phyloP scores from a whole-genome alignment of 2,329 filamentous ascomycete genomes.

The Westerdykella aurantiaca region DNA sequence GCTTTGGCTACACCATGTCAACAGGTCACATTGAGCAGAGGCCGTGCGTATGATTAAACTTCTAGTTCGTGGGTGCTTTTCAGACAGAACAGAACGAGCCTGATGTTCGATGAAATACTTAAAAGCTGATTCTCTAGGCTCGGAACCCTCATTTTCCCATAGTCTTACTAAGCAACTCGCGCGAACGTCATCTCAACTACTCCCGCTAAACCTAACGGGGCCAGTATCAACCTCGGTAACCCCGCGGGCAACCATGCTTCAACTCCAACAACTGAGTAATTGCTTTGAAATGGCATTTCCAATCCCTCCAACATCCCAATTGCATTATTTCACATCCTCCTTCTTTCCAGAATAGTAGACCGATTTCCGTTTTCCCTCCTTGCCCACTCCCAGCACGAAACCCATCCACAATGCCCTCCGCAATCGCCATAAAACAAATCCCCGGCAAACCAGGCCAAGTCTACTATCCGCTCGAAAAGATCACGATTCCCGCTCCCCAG shows the following conservation, averaged over 20 bases:
- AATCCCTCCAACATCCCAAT: neutral
- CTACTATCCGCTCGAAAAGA: slow-evolving; percentile 61
- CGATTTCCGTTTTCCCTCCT: neutral
- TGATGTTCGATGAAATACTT: no score
- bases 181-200: no score
- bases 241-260: neutral
- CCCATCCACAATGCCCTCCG: slow-evolving; percentile 42
- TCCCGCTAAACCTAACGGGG: neutral
- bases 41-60: no score
- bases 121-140: no score
- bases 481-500: slow-evolving; percentile 21
- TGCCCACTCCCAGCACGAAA: neutral
- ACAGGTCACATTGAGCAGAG: no score
- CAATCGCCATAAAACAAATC: slow-evolving; percentile 60
- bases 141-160: no score
- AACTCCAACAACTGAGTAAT: neutral
- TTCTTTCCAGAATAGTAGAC: neutral
- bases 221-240: neutral
- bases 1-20: no score
- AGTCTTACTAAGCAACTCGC: no score
- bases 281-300: neutral
- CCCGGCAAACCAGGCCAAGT: slow-evolving; percentile 83
- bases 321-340: neutral
- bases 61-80: no score
- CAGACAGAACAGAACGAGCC: no score